Evolutionary conservation across 208 protist species (phyloP).

Genomic region (Leishmania amazonensis): DNA sequence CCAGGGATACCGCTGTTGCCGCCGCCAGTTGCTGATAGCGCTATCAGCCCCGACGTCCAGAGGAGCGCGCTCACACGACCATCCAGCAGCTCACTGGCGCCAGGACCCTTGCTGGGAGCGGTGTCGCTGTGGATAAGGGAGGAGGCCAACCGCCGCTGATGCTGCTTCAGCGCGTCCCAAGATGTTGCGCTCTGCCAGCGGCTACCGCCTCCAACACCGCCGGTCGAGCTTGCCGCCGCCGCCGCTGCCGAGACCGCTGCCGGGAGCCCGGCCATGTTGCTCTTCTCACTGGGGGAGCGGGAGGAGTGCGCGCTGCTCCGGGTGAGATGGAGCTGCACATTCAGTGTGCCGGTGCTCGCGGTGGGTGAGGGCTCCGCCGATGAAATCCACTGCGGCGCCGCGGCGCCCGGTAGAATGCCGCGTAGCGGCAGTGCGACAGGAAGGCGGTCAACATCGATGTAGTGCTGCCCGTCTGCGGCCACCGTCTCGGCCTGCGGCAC

Average conservation of each 20-base stretch:
- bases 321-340: too few relatives aligned
- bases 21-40: neutral
- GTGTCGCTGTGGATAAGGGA: neutral
- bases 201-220: neutral
- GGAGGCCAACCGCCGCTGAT: neutral
- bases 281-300: slow-evolving; percentile 20
- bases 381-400: neutral
- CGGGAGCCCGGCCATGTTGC: slow-evolving; percentile 14
- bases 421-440: neutral
- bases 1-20: neutral
- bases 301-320: slow-evolving; percentile 13
- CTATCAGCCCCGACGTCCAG: slow-evolving; percentile 22
- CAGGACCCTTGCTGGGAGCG: neutral
- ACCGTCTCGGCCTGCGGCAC: slow-evolving; percentile 19
- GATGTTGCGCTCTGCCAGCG: neutral
- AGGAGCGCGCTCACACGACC: slow-evolving; percentile 13
- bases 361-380: neutral
- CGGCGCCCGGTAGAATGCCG: neutral
- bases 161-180: slow-evolving; percentile 7
- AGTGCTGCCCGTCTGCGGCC: slow-evolving; percentile 23
- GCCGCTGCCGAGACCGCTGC: neutral
- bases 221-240: neutral
- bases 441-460: slow-evolving; percentile 24
- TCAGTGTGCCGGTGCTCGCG: neutral
- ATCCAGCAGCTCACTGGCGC: slow-evolving; percentile 17